Evolutionary conservation across 257 asterid species (phyloP).

Genomic region (Solanum chmielewskii): DNA sequence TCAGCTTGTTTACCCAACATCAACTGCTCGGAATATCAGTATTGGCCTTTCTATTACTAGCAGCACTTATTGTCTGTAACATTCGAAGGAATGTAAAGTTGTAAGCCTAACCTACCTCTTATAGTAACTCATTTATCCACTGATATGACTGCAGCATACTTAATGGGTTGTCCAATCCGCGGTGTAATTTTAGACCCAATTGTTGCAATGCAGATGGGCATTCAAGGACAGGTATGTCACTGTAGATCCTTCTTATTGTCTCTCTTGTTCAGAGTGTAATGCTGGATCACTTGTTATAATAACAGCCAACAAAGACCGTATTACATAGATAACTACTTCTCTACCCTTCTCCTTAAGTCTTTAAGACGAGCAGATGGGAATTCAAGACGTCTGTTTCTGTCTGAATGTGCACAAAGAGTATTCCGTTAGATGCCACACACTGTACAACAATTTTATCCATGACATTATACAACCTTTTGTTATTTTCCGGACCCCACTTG

Average conservation of each 20-base stretch:
- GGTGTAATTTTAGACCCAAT: conserved; percentile 91
- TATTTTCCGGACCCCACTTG: neutral
- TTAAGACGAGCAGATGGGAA: neutral
- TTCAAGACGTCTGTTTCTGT: neutral
- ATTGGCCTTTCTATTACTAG: neutral
- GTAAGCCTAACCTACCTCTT: neutral
- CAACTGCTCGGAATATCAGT: neutral
- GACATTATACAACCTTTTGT: neutral
- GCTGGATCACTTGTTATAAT: neutral
- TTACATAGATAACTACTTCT: neutral
- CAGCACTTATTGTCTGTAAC: neutral
- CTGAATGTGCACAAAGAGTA: neutral
- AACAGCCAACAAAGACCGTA: neutral
- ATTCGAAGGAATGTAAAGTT: neutral
- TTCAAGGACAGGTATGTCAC: conserved; percentile 84
- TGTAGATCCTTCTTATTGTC: neutral
- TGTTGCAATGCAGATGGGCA: conserved; percentile 90
- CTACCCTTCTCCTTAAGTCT: neutral
- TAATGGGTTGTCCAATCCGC: conserved; percentile 95
- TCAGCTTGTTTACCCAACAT: neutral
- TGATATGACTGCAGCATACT: conserved; percentile 60
- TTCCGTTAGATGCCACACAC: neutral
- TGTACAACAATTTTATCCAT: neutral
- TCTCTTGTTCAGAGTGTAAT: neutral
- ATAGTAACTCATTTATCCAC: neutral